Conservation (phyloP, 805 yeast genomes). For the Candida tibetensis region DNA sequence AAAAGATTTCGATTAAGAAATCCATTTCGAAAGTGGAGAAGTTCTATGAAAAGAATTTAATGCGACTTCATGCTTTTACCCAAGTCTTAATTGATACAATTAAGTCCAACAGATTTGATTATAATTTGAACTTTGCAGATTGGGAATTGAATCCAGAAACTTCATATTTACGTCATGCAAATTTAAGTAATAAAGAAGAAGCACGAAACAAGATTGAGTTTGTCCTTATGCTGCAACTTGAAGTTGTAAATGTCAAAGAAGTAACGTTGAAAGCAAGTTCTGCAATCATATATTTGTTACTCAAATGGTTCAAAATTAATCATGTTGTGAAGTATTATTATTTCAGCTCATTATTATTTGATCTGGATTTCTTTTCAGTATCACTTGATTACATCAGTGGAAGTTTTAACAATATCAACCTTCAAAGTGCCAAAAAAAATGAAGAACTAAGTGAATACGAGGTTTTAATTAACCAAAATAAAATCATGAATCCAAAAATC, state of each 20-base stretch:
- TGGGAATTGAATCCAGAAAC: constrained; percentile 33
- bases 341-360: constrained; percentile 67
- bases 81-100: constrained; percentile 63
- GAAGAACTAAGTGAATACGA: constrained; percentile 29
- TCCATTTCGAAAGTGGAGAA: constrained; percentile 56
- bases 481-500: constrained; percentile 38
- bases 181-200: constrained; percentile 7
- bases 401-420: constrained; percentile 34
- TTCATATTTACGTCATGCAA: constrained; percentile 20
- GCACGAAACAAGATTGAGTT: constrained; percentile 20
- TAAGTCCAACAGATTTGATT: constrained; percentile 46
- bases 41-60: constrained; percentile 53
- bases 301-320: constrained; percentile 75
- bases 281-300: constrained; percentile 48
- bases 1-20: constrained; percentile 29
- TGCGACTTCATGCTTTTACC: constrained; percentile 60
- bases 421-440: constrained; percentile 21
- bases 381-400: constrained; percentile 32
- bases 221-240: constrained; percentile 44
- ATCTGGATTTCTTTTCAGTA: constrained; percentile 52
- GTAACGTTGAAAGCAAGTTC: constrained; percentile 57
- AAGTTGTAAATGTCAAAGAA: constrained; percentile 60
- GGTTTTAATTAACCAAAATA: constrained; percentile 34
- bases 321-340: constrained; percentile 81
- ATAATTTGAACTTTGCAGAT: constrained; percentile 34